These are phyloP conservation scores for Apiospora arundinis DNA, from an alignment of 2,329 filamentous ascomycete genomes.

Conservation along the genomic window DNA sequence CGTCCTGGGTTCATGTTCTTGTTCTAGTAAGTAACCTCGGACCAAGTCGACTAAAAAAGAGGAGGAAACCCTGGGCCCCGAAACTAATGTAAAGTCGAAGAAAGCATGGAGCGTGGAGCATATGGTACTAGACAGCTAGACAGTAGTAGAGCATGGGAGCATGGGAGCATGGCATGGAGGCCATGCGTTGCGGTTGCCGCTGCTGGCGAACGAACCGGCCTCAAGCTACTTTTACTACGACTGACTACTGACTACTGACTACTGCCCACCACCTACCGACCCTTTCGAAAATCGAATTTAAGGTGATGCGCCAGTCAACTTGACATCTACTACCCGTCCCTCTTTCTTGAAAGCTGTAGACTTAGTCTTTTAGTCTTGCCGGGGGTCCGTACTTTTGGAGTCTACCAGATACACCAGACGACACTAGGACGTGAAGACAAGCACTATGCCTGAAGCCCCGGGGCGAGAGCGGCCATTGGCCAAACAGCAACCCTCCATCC, in stretches of 20 bases:
- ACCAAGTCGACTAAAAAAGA: slow-evolving; percentile 33
- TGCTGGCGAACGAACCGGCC: slow-evolving; percentile 20
- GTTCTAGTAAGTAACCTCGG: slow-evolving; percentile 30
- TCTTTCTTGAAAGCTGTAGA: background rate
- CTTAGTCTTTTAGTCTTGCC: slow-evolving; percentile 11
- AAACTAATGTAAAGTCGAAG: slow-evolving; percentile 16
- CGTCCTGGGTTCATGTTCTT: slow-evolving; percentile 27
- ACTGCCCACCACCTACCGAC: no score
- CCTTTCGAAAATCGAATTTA: slow-evolving; percentile 4
- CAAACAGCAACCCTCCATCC: background rate
- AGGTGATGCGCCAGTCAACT: slow-evolving; percentile 10
- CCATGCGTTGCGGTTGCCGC: background rate
- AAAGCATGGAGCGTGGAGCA: background rate
- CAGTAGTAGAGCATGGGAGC: no score
- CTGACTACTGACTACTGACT: no score
- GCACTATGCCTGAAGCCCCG: slow-evolving; percentile 13
- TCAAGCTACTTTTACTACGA: no score
- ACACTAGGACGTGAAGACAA: slow-evolving; percentile 15
- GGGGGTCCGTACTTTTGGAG: background rate
- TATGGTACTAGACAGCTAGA: no score
- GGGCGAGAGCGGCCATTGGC: slow-evolving; percentile 8
- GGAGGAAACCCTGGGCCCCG: slow-evolving; percentile 34
- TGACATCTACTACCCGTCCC: slow-evolving; percentile 20
- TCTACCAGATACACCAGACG: slow-evolving; percentile 2
- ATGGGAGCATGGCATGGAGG: background rate